phyloP scores from a whole-genome alignment of 2,329 filamentous ascomycete species.

The Fusarium musae region DNA sequence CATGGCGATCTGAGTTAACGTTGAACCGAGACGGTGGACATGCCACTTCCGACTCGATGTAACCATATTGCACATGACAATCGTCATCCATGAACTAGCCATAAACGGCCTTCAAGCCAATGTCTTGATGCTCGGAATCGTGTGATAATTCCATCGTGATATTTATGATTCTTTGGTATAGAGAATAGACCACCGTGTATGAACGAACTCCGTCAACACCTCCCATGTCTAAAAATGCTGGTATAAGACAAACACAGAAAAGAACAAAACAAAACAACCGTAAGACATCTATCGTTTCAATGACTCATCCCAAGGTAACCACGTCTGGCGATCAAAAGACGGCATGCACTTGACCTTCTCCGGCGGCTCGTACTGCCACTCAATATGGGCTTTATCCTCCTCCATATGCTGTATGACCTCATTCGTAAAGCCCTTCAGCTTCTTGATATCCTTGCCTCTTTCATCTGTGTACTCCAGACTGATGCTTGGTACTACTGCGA shows the following conservation, averaged over 20 bases:
- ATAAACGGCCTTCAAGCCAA: neutral
- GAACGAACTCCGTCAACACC: constrained; percentile 22
- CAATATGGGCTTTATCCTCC: constrained; percentile 48
- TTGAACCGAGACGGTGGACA: neutral
- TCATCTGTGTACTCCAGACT: constrained; percentile 65
- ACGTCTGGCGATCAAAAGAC: constrained; percentile 53
- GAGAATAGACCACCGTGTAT: neutral
- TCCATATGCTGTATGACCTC: constrained; percentile 48
- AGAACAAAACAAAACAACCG: neutral
- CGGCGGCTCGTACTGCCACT: constrained; percentile 58
- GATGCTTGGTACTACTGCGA: constrained; percentile 66
- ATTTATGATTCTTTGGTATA: neutral
- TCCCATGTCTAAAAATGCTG: constrained; percentile 9
- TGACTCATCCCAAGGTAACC: constrained; percentile 52
- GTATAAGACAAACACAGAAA: neutral
- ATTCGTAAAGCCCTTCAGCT: constrained; percentile 61
- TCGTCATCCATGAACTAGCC: neutral
- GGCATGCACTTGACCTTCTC: constrained; percentile 61
- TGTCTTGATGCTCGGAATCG: neutral
- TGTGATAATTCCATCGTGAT: neutral
- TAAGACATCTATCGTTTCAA: constrained; percentile 2
- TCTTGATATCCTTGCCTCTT: constrained; percentile 58
- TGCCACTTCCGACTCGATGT: neutral
- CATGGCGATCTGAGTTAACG: constrained; percentile 1
- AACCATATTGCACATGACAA: constrained; percentile 2